Evolutionary conservation across 495 filamentous ascomycete species (phyloP).

Genomic region (Penicillium alfredii): DNA sequence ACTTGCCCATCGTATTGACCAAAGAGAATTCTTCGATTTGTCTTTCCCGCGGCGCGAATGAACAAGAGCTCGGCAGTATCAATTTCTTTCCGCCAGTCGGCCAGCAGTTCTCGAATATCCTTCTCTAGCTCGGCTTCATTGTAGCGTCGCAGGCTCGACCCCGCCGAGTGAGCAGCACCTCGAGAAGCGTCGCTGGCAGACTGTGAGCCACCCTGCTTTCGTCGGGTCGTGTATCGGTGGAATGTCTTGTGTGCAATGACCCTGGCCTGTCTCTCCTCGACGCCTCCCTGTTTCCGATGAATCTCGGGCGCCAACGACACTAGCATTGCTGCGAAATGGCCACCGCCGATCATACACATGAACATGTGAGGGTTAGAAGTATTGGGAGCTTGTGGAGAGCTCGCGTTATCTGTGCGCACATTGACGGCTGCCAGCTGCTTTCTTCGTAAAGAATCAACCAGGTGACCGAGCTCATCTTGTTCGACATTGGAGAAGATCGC

Average conservation of each 20-base stretch:
- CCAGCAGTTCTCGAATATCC: conserved; percentile 72
- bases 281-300: conserved; percentile 61
- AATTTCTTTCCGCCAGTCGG: conserved; percentile 77
- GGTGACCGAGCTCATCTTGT: conserved; percentile 52
- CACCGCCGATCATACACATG: conserved; percentile 96
- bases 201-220: conserved; percentile 94
- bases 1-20: conserved; percentile 87
- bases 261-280: conserved; percentile 70
- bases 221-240: conserved; percentile 90
- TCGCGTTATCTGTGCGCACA: conserved; percentile 35
- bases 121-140: conserved; percentile 84
- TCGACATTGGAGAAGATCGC: conserved; percentile 72
- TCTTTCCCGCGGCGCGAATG: conserved; percentile 79
- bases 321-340: conserved; percentile 95
- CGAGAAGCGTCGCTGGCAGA: conserved; percentile 88
- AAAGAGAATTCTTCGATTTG: conserved; percentile 79
- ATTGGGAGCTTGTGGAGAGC: conserved; percentile 44
- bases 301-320: conserved; percentile 78
- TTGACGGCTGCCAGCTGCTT: conserved; percentile 69
- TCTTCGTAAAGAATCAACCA: conserved; percentile 60
- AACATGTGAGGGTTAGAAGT: conserved; percentile 77
- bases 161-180: conserved; percentile 88
- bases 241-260: conserved; percentile 96
- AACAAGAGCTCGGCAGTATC: conserved; percentile 79
- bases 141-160: conserved; percentile 81